phyloP scores from a whole-genome alignment of 2,329 filamentous ascomycete species.

The Monosporascus sp. region DNA sequence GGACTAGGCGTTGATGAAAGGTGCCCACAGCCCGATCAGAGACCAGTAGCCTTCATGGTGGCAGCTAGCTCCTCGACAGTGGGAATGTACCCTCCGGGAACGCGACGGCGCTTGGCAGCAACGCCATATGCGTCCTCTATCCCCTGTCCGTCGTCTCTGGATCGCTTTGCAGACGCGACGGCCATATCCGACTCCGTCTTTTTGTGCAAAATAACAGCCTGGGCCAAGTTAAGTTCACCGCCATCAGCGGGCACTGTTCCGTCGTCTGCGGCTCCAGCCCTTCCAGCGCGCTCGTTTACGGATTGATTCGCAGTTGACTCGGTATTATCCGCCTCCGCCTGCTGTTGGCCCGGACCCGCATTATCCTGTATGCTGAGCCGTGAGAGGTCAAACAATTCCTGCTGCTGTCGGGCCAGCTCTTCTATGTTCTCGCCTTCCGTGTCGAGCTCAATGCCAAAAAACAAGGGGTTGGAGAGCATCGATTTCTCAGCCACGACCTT shows the following conservation, averaged over 20 bases:
- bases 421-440: neutral
- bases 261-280: too few species aligned
- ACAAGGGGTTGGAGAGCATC: neutral
- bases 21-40: neutral
- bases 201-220: neutral
- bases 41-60: neutral
- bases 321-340: too few species aligned
- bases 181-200: neutral
- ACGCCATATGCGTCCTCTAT: neutral
- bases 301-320: too few species aligned
- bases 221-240: neutral
- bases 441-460: neutral
- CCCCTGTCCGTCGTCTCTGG: neutral
- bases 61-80: neutral
- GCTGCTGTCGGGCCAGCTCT: neutral
- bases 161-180: neutral
- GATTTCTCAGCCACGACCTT: neutral
- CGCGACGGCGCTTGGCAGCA: neutral
- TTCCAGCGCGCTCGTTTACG: too few species aligned
- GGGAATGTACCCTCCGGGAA: neutral
- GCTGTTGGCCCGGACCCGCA: too few species aligned
- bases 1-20: too few species aligned
- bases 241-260: neutral
- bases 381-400: too few species aligned
- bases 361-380: too few species aligned